Evolutionary conservation across 2,329 filamentous ascomycete genomes (phyloP).

Genomic region (Colletotrichum spaethianum): DNA sequence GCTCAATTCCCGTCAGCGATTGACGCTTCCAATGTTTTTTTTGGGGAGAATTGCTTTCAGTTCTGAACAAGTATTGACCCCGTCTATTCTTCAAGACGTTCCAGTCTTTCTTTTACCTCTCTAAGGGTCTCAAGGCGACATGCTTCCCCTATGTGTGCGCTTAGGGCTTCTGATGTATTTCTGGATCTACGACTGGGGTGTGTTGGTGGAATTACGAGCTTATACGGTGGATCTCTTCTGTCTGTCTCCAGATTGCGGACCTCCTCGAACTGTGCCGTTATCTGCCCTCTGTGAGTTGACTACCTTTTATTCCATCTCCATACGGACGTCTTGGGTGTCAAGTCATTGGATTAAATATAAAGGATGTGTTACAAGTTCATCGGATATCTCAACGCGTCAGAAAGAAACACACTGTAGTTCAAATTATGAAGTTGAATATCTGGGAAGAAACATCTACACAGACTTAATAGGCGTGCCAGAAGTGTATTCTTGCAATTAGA

Average conservation of each 20-base stretch:
- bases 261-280: not conserved
- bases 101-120: not conserved
- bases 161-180: constrained; percentile 8
- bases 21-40: not conserved
- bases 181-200: not conserved
- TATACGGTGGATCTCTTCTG: not conserved
- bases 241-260: no score
- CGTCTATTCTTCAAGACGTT: no score
- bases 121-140: not conserved
- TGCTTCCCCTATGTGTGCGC: constrained; percentile 4
- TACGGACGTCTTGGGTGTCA: not conserved
- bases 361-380: not conserved
- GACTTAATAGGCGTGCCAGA: not conserved
- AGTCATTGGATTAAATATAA: not conserved
- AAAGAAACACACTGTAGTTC: not conserved
- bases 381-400: not conserved
- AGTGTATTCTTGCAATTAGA: no score
- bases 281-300: not conserved
- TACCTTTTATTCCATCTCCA: not conserved
- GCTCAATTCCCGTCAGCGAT: constrained; percentile 35
- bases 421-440: not conserved
- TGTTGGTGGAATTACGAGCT: not conserved
- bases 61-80: not conserved
- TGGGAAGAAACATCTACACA: not conserved
- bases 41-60: no score